Evolutionary conservation across 2,329 filamentous ascomycete species (phyloP).

Genomic region (Sporothrix euskadiensis): DNA sequence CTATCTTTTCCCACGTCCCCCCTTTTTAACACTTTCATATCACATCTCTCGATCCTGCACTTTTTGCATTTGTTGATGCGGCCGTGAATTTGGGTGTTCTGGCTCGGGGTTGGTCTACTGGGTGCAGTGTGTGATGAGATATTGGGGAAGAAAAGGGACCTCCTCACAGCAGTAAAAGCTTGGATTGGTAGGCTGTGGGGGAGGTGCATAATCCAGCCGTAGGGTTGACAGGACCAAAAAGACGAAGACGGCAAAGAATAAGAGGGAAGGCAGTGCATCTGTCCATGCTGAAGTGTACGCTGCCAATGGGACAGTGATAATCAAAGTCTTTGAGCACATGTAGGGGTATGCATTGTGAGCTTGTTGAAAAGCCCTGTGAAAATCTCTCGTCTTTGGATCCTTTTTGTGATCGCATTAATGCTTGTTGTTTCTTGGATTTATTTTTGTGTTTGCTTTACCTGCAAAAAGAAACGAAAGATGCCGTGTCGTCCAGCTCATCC

Average conservation of each 20-base stretch:
- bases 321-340: not conserved
- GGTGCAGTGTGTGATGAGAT: slow-evolving; percentile 5
- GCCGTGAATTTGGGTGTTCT: not conserved
- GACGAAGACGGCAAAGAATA: slow-evolving; percentile 6
- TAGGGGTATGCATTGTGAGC: not conserved
- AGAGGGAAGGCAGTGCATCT: not conserved
- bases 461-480: not conserved
- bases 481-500: not conserved
- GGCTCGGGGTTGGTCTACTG: not conserved
- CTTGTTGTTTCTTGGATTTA: not conserved
- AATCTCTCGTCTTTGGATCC: not conserved
- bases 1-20: not conserved
- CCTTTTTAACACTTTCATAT: not conserved
- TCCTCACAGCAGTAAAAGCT: not conserved
- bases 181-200: not conserved
- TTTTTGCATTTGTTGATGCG: not conserved
- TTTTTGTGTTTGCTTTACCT: not conserved
- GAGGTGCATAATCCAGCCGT: not conserved
- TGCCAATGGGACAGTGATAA: not conserved
- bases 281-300: not conserved
- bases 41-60: slow-evolving; percentile 4
- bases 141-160: not conserved
- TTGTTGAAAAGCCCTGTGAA: not conserved
- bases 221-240: not conserved
- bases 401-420: not conserved